phyloP scores from a whole-genome alignment of 2,329 filamentous ascomycete genomes.

The Dissoconium aciculare region DNA sequence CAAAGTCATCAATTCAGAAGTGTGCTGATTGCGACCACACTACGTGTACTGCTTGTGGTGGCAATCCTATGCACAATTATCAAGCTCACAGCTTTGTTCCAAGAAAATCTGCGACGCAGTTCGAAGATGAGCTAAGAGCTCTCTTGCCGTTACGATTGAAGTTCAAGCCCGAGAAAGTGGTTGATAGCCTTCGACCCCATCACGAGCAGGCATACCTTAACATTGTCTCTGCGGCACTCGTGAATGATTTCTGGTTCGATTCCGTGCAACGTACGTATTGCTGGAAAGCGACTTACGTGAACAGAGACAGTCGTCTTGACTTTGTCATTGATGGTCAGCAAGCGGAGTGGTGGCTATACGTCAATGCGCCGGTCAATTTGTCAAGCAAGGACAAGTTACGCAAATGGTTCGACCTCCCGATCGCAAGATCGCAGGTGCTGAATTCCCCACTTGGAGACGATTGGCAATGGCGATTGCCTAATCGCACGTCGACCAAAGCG shows the following conservation, averaged over 20 bases:
- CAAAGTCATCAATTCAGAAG: constrained; percentile 27
- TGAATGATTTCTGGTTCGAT: constrained; percentile 23
- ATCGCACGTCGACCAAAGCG: constrained; percentile 6
- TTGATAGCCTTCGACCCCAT: too few species aligned
- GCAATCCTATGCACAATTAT: constrained; percentile 40
- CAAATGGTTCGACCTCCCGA: constrained; percentile 13
- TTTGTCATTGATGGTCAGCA: constrained; percentile 17
- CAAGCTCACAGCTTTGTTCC: too few species aligned
- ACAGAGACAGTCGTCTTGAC: constrained; percentile 24
- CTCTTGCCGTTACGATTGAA: constrained; percentile 12
- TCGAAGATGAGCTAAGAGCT: constrained; percentile 11
- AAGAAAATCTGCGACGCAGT: constrained; percentile 12
- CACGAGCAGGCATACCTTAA: too few species aligned
- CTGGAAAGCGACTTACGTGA: constrained; percentile 31
- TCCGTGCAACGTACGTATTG: constrained; percentile 18
- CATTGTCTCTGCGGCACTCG: constrained; percentile 21
- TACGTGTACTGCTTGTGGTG: constrained; percentile 38
- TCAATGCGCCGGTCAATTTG: constrained; percentile 9
- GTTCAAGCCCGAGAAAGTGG: constrained; percentile 1
- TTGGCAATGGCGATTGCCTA: constrained; percentile 32
- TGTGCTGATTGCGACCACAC: constrained; percentile 42
- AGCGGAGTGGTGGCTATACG: constrained; percentile 21
- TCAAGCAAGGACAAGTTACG: constrained; percentile 14
- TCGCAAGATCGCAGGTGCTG: constrained; percentile 13
- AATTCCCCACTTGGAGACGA: constrained; percentile 23